Evolutionary conservation across 2,329 filamentous ascomycete species (phyloP).

Genomic region (Phialophora expanda): DNA sequence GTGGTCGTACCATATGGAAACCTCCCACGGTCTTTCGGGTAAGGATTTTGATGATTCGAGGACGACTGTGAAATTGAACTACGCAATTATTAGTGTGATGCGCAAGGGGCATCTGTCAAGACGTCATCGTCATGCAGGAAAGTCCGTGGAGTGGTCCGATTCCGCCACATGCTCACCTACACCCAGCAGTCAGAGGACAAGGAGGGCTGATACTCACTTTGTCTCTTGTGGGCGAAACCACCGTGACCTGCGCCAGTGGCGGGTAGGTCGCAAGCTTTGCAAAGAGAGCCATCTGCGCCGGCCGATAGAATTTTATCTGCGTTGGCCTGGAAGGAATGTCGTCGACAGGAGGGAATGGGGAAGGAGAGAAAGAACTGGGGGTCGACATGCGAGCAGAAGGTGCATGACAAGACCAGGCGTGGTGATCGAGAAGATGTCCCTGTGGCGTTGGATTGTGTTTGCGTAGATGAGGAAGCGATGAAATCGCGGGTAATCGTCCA

Average conservation of each 20-base stretch:
- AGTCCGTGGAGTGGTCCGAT: neutral
- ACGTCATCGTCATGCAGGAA: conserved; percentile 19
- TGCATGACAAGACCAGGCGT: conserved; percentile 6
- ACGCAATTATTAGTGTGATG: conserved; percentile 16
- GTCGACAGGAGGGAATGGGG: conserved; percentile 15
- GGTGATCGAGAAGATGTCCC: conserved; percentile 4
- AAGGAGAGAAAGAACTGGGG: conserved; percentile 28
- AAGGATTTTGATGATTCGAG: conserved; percentile 67
- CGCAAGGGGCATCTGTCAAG: conserved; percentile 8
- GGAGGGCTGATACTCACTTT: conserved; percentile 43
- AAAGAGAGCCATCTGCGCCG: conserved; percentile 56
- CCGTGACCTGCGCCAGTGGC: conserved; percentile 75
- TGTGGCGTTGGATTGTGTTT: conserved; percentile 14
- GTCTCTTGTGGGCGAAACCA: conserved; percentile 53
- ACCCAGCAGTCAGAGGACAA: neutral
- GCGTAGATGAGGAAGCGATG: conserved; percentile 5
- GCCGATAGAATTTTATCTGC: conserved; percentile 45
- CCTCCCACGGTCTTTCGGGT: conserved; percentile 68
- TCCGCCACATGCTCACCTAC: neutral
- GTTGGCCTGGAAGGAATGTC: conserved; percentile 36
- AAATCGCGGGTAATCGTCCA: conserved; percentile 3
- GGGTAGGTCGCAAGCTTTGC: conserved; percentile 68
- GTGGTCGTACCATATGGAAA: conserved; percentile 75
- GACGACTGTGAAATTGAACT: conserved; percentile 69
- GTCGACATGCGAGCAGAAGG: conserved; percentile 30